Base-by-base conservation (phyloP, 331 rosid species). In the Quercus tomentella region DNA sequence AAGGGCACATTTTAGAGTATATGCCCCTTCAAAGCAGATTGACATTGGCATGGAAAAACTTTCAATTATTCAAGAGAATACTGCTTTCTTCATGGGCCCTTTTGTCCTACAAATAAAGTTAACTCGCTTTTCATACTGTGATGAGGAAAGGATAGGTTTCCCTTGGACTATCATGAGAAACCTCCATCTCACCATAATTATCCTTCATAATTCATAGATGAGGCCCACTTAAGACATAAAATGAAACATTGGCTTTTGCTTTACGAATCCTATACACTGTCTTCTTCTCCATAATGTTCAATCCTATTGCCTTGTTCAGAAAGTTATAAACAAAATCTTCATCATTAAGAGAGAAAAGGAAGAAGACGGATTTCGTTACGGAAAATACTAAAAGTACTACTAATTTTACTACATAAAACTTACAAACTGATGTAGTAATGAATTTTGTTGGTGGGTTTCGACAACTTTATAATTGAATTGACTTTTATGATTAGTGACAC, bases 191-290 rank as follows among this genome's bases (percentile, higher is more conserved):
- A 7, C 57, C 80, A 37, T 77, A 61, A 49, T 75, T 77, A 33
- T 60, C 80, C 45, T 77, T 78, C 78, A 85, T 80, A 57, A 77
- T 76, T 77, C 74, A 4, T 58, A 78, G 74, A 82, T 70, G 80
- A 74, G 71, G 72, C 63, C 80, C 67, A 79, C 67, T 45, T 11
- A 72, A 58, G 65, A 56, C 73, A 57, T 54, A 5, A 43, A 70
- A 68, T 73, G 25, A 67, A 76, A 67, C 75, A 62, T 51, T 79
- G 83, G 75, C 88, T 75, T 86, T 84, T 79, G 70, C 81, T 84
- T 86, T 80, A 88, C 79, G 87, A 76, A 79, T 81, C 75, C 33
- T 28, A 51, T 17, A 79, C 80, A n/a, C 63, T 52, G 76, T 72
- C 76, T 74, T 75, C 73, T 74, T 67, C 56, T 61, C 73, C 79